Evolutionary conservation across 1,139 yeast species (phyloP).

Genomic region (Hyphopichia wangnamkhiaoensis): DNA sequence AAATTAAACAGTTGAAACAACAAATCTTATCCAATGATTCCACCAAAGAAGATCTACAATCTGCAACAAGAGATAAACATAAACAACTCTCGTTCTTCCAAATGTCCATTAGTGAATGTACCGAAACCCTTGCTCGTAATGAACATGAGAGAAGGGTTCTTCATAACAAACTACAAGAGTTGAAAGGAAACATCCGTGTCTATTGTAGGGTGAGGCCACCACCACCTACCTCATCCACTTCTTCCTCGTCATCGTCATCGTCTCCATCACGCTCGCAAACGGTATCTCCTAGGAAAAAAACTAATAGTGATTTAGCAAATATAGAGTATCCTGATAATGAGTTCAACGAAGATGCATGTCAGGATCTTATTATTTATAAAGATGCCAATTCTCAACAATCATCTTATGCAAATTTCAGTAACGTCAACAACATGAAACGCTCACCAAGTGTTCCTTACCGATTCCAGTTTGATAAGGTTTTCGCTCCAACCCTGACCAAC

Average conservation of each 20-base stretch:
- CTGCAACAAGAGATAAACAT: background rate
- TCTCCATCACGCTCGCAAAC: conserved; percentile 9
- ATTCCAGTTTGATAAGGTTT: conserved; percentile 81
- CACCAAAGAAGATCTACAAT: background rate
- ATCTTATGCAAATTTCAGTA: too few species aligned
- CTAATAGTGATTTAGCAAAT: conserved; percentile 25
- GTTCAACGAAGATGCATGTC: conserved; percentile 48
- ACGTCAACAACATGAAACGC: too few species aligned
- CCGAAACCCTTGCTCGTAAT: conserved; percentile 17
- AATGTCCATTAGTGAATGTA: conserved; percentile 17
- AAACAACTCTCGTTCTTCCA: background rate
- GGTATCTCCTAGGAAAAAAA: conserved; percentile 11
- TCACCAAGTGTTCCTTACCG: conserved; percentile 24
- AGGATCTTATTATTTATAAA: conserved; percentile 40
- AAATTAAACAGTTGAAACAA: conserved; percentile 18
- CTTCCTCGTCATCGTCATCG: conserved; percentile 11
- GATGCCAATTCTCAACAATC: conserved; percentile 17
- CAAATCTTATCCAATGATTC: conserved; percentile 7
- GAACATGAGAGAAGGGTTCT: conserved; percentile 53
- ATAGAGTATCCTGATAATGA: conserved; percentile 54
- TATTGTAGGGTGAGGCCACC: conserved; percentile 83
- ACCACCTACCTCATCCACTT: conserved; percentile 6
- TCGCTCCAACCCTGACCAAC: conserved; percentile 56
- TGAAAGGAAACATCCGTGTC: conserved; percentile 91
- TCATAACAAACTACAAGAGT: conserved; percentile 77